phyloP scores from a whole-genome alignment of 1,139 yeast species.

The Candida frijolesensis region DNA sequence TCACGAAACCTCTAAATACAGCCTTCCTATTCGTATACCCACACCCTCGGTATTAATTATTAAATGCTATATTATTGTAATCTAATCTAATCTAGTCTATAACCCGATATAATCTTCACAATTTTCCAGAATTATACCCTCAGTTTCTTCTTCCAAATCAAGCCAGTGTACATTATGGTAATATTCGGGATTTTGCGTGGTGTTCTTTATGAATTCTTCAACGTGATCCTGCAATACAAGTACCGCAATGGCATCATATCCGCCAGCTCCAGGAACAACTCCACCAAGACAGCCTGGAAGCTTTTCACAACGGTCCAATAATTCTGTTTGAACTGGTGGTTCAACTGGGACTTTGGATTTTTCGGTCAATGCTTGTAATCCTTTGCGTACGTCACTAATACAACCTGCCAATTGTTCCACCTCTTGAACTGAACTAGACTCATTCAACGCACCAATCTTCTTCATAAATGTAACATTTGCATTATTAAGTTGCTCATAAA shows the following conservation, averaged over 20 bases:
- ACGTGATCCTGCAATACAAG: slow-evolving; percentile 56
- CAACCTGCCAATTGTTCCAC: slow-evolving; percentile 21
- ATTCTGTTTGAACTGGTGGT: slow-evolving; percentile 71
- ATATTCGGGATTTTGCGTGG: slow-evolving; percentile 16
- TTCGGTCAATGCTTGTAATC: slow-evolving; percentile 60
- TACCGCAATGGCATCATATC: slow-evolving; percentile 87
- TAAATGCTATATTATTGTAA: not conserved
- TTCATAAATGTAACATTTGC: slow-evolving; percentile 62
- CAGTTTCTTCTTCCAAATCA: slow-evolving; percentile 58
- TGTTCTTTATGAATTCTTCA: slow-evolving; percentile 36
- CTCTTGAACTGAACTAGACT: not conserved
- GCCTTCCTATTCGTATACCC: too few relatives aligned
- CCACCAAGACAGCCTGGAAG: slow-evolving; percentile 85
- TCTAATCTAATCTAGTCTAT: not conserved
- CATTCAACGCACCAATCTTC: slow-evolving; percentile 40
- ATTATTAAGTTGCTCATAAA: slow-evolving; percentile 58
- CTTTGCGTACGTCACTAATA: slow-evolving; percentile 51
- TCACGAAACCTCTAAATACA: too few relatives aligned
- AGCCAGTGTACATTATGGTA: slow-evolving; percentile 63
- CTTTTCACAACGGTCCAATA: slow-evolving; percentile 61
- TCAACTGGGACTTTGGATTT: slow-evolving; percentile 85
- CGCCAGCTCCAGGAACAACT: slow-evolving; percentile 98
- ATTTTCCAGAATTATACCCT: slow-evolving; percentile 50
- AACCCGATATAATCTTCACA: slow-evolving; percentile 32
- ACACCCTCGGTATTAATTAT: not conserved